These are phyloP conservation scores for Zymoseptoria passerinii DNA, from an alignment of 2,329 filamentous ascomycete genomes.

Conservation along the genomic window DNA sequence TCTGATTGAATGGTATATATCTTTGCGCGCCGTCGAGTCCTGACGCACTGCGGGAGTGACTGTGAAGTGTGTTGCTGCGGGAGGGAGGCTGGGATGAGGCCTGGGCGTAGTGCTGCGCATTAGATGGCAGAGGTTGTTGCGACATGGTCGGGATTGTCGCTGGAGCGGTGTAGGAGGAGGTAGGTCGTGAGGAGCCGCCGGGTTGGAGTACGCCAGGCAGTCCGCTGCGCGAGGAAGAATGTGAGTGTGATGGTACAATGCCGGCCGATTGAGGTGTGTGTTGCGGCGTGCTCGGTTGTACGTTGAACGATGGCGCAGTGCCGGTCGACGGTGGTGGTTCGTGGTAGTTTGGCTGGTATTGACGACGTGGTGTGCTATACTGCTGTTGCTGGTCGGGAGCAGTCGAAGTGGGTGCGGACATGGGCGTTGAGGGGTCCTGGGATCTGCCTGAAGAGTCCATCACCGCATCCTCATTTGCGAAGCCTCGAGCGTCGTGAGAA, in stretches of 20 bases:
- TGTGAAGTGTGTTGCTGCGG: slow-evolving; percentile 61
- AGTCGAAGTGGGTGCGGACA: slow-evolving; percentile 14
- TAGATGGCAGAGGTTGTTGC: slow-evolving; percentile 41
- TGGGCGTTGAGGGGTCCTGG: slow-evolving; percentile 4
- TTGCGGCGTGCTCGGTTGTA: slow-evolving; percentile 45
- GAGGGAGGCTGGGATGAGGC: slow-evolving; percentile 30
- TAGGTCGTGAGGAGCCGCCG: slow-evolving; percentile 37
- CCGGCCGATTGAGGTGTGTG: slow-evolving; percentile 14
- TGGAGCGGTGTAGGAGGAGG: slow-evolving; percentile 45
- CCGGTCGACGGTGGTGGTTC: slow-evolving; percentile 41
- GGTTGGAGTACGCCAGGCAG: slow-evolving; percentile 56
- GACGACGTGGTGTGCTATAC: slow-evolving; percentile 43
- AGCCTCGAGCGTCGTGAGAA: background rate
- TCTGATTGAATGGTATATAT: slow-evolving; percentile 56
- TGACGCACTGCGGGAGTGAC: slow-evolving; percentile 62
- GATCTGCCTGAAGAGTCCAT: background rate
- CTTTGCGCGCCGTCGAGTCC: slow-evolving; percentile 41
- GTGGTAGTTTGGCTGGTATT: slow-evolving; percentile 35
- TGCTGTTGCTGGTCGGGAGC: slow-evolving; percentile 36
- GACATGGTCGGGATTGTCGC: slow-evolving; percentile 49
- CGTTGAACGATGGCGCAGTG: slow-evolving; percentile 48
- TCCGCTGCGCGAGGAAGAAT: slow-evolving; percentile 27
- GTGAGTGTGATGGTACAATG: slow-evolving; percentile 20
- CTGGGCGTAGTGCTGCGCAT: slow-evolving; percentile 49
- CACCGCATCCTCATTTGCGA: background rate